phyloP scores from a whole-genome alignment of 768 basidiomycete species.

The Termitomyces sp. region DNA sequence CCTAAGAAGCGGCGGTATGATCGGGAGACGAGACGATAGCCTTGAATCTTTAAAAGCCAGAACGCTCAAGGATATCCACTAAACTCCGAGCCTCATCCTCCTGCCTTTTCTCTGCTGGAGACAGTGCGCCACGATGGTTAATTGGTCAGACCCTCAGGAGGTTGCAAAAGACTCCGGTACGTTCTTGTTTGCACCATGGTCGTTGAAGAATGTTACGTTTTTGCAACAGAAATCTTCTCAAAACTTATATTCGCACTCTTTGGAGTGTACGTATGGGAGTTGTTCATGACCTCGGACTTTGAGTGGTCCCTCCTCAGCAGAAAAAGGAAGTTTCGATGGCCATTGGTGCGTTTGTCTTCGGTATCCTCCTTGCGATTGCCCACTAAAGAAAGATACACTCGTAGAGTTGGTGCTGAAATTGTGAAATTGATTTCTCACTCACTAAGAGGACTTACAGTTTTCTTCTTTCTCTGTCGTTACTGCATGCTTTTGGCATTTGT shows the following conservation, averaged over 20 bases:
- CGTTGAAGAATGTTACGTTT: not conserved
- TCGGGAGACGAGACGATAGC: slow-evolving; percentile 18
- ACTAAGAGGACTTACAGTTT: slow-evolving; percentile 32
- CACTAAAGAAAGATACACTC: not conserved
- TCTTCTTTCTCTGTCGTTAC: slow-evolving; percentile 72
- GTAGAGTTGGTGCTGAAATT: slow-evolving; percentile 21
- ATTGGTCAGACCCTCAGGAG: slow-evolving; percentile 49
- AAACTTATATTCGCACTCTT: slow-evolving; percentile 63
- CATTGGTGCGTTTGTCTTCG: slow-evolving; percentile 48
- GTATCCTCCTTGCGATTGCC: not conserved
- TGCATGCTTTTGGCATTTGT: slow-evolving; percentile 66
- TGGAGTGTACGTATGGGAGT: slow-evolving; percentile 68
- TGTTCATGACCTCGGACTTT: slow-evolving; percentile 61
- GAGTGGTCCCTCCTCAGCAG: slow-evolving; percentile 63
- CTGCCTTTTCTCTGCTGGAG: not conserved
- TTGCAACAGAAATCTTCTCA: slow-evolving; percentile 49
- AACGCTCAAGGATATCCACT: not conserved
- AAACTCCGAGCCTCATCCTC: not conserved
- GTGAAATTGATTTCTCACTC: not conserved
- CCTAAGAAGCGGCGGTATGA: slow-evolving; percentile 23
- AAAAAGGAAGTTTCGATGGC: slow-evolving; percentile 65
- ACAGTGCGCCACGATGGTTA: slow-evolving; percentile 28
- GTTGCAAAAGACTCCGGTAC: slow-evolving; percentile 42
- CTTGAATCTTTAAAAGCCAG: slow-evolving; percentile 17
- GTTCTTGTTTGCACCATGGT: slow-evolving; percentile 1